Evolutionary conservation across 495 filamentous ascomycete species (phyloP).

Genomic region (Penicillium lividum): DNA sequence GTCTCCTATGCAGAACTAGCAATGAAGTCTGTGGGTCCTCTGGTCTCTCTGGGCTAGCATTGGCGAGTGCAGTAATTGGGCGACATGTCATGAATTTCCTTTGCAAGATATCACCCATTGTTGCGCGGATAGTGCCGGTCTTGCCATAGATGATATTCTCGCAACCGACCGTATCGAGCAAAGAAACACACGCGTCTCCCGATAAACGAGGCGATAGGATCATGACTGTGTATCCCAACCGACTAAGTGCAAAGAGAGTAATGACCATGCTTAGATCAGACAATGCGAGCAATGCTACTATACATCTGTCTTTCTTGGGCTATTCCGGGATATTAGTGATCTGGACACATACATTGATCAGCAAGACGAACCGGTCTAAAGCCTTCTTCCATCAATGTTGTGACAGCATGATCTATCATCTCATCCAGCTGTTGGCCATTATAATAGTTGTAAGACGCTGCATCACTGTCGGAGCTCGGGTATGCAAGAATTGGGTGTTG

Average conservation of each 20-base stretch:
- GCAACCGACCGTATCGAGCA: slow-evolving; percentile 50
- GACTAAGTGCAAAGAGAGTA: slow-evolving; percentile 57
- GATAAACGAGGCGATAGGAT: slow-evolving; percentile 60
- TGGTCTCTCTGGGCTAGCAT: slow-evolving; percentile 1
- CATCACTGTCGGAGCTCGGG: slow-evolving; percentile 38
- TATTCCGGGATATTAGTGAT: not conserved
- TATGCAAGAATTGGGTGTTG: slow-evolving; percentile 56
- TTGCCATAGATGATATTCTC: slow-evolving; percentile 45
- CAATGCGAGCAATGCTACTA: slow-evolving; percentile 55
- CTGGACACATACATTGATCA: not conserved
- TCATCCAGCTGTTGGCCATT: slow-evolving; percentile 54
- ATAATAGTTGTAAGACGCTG: slow-evolving; percentile 50
- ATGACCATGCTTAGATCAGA: slow-evolving; percentile 59
- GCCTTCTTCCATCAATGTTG: slow-evolving; percentile 39
- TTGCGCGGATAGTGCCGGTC: slow-evolving; percentile 40
- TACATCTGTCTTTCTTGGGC: slow-evolving; percentile 31
- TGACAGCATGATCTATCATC: slow-evolving; percentile 52
- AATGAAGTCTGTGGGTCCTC: slow-evolving; percentile 21
- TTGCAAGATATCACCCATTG: slow-evolving; percentile 44
- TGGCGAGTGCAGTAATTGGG: slow-evolving; percentile 25
- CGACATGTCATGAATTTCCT: slow-evolving; percentile 36
- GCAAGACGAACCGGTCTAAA: slow-evolving; percentile 32
- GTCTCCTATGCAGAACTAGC: slow-evolving; percentile 36
- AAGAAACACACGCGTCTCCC: slow-evolving; percentile 49
- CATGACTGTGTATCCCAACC: slow-evolving; percentile 59